Evolutionary conservation across 768 basidiomycete species (phyloP).

Genomic region (Chalciporus pseudorubinellus): DNA sequence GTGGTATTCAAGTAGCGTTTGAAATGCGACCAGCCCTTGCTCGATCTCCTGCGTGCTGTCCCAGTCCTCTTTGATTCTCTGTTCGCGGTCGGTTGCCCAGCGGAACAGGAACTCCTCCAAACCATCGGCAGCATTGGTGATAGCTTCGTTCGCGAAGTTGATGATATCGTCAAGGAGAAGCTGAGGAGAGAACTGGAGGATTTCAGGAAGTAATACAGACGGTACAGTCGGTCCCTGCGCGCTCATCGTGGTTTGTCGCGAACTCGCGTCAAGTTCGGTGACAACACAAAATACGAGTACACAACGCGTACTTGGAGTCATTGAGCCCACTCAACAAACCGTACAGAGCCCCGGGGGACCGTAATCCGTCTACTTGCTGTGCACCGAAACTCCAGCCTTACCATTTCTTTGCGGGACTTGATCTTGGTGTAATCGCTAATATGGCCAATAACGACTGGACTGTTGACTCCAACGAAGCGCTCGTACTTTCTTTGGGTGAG

Average conservation of each 20-base stretch:
- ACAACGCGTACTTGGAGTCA: conserved; percentile 24
- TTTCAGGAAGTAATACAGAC: conserved; percentile 39
- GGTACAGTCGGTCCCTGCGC: conserved; percentile 29
- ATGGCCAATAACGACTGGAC: conserved; percentile 60
- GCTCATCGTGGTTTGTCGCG: conserved; percentile 19
- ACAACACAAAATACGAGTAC: conserved; percentile 19
- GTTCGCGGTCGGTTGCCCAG: conserved; percentile 67
- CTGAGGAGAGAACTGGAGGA: conserved; percentile 82
- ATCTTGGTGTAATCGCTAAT: not conserved
- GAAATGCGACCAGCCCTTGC: conserved; percentile 81
- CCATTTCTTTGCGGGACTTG: not conserved
- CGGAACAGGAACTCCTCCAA: conserved; percentile 75
- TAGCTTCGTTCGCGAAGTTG: conserved; percentile 76
- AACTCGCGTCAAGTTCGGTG: not conserved
- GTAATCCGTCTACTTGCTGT: not conserved
- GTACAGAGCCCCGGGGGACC: not conserved
- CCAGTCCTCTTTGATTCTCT: conserved; percentile 45
- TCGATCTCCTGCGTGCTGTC: conserved; percentile 69
- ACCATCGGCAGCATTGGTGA: conserved; percentile 74
- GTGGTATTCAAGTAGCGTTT: conserved; percentile 84
- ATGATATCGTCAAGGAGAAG: conserved; percentile 84
- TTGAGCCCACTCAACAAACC: not conserved
- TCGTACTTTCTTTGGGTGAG: conserved; percentile 72
- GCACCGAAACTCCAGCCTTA: not conserved
- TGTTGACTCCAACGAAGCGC: conserved; percentile 71